Evolutionary conservation across 352 stramenopile genomes (phyloP).

Genomic region (Phytopythium chamaehyphon): DNA sequence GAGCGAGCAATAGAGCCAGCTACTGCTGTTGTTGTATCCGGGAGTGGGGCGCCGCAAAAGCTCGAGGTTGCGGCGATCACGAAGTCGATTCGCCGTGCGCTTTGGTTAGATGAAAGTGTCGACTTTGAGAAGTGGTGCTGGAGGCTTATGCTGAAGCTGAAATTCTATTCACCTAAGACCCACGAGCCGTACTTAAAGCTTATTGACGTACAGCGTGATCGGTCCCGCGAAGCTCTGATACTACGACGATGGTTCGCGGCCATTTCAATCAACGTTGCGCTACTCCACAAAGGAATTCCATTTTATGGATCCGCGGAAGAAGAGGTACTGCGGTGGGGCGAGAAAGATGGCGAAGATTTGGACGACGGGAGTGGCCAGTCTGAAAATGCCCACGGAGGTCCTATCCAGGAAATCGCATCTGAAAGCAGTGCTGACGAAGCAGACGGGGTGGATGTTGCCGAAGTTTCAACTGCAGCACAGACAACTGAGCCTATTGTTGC

Average conservation of each 20-base stretch:
- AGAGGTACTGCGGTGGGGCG: slow-evolving; percentile 13
- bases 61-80: slow-evolving; percentile 53
- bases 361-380: not conserved
- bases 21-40: slow-evolving; percentile 34
- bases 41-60: slow-evolving; percentile 44
- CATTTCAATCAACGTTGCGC: slow-evolving; percentile 12
- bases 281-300: slow-evolving; percentile 15
- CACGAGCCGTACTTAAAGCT: slow-evolving; percentile 64
- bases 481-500: slow-evolving; percentile 80
- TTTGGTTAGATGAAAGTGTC: slow-evolving; percentile 59
- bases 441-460: not conserved
- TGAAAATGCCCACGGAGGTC: not conserved
- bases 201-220: slow-evolving; percentile 70
- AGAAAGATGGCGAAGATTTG: not conserved
- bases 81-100: slow-evolving; percentile 67
- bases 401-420: slow-evolving; percentile 10
- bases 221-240: slow-evolving; percentile 68
- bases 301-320: slow-evolving; percentile 57
- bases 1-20: slow-evolving; percentile 33
- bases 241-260: slow-evolving; percentile 72
- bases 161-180: slow-evolving; percentile 71
- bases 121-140: slow-evolving; percentile 86
- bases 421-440: not conserved
- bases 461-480: slow-evolving; percentile 35
- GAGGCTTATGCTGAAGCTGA: slow-evolving; percentile 78